Evolutionary conservation across 805 yeast genomes (phyloP).

Genomic region (Candida patagonica): DNA sequence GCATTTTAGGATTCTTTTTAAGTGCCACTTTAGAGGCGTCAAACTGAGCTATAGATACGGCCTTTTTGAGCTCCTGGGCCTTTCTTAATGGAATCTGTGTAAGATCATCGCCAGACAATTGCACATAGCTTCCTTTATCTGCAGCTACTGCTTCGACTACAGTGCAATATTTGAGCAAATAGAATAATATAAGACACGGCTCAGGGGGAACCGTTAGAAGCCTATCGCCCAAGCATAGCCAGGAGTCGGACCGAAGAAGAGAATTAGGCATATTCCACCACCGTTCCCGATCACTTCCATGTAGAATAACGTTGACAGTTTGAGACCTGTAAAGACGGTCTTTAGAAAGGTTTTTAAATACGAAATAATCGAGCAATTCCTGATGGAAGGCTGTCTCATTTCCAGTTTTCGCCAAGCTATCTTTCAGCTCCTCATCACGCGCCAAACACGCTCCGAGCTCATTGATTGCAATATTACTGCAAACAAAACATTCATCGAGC

Average conservation of each 20-base stretch:
- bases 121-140: neutral
- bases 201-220: neutral
- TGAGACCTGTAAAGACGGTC: neutral
- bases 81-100: neutral
- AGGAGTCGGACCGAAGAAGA: neutral
- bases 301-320: neutral
- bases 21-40: neutral
- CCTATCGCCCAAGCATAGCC: conserved; percentile 2
- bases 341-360: neutral
- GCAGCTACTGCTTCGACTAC: neutral
- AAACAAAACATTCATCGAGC: too few relatives aligned
- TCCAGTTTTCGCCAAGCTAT: too few relatives aligned
- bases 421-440: too few relatives aligned
- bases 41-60: neutral
- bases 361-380: neutral
- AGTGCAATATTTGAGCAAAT: neutral
- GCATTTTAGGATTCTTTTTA: neutral
- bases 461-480: too few relatives aligned
- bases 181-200: conserved; percentile 1
- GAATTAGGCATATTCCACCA: conserved; percentile 2
- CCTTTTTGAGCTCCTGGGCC: neutral
- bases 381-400: too few relatives aligned
- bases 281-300: neutral
- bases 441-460: too few relatives aligned
- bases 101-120: neutral